Evolutionary conservation across 1,284 basidiomycete genomes (phyloP).

Genomic region (Schizophyllum amplum): DNA sequence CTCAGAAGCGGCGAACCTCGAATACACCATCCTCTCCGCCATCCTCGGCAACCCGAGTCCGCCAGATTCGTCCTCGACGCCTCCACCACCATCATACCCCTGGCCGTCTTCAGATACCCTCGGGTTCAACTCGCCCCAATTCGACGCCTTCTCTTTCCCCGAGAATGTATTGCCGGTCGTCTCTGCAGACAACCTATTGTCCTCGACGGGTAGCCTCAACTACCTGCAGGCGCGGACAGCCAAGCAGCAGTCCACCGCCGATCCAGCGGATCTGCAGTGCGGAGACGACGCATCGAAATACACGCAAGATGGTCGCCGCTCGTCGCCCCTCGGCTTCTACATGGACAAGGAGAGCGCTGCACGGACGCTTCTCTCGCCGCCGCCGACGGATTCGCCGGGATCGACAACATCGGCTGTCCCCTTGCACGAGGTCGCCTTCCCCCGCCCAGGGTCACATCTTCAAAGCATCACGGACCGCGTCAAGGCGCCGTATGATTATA

Average conservation of each 20-base stretch:
- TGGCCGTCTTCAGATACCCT: conserved; percentile 35
- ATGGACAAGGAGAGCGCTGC: conserved; percentile 24
- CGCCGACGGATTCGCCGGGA: conserved; percentile 32
- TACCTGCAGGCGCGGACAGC: conserved; percentile 23
- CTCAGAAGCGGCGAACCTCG: conserved; percentile 83
- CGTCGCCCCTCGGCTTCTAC: conserved; percentile 22
- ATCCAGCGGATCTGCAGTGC: conserved; percentile 24
- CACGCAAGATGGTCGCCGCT: conserved; percentile 35
- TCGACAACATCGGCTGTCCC: conserved; percentile 24
- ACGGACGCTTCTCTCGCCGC: conserved; percentile 31
- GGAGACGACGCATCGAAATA: conserved; percentile 27
- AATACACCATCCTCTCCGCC: conserved; percentile 88
- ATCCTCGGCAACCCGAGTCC: conserved; percentile 77
- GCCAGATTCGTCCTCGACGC: conserved; percentile 40
- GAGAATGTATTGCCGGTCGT: conserved; percentile 10
- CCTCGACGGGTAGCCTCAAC: neutral
- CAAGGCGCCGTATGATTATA: conserved; percentile 84
- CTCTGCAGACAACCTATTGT: neutral
- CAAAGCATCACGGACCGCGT: conserved; percentile 69
- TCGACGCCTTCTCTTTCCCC: conserved; percentile 6
- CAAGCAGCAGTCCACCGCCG: conserved; percentile 15
- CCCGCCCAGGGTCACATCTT: conserved; percentile 29
- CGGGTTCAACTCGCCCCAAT: conserved; percentile 32
- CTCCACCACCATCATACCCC: conserved; percentile 31
- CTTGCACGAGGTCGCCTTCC: conserved; percentile 16